Base-by-base conservation (phyloP, 2,329 filamentous ascomycete genomes). In the Penicillium sclerotiorum region DNA sequence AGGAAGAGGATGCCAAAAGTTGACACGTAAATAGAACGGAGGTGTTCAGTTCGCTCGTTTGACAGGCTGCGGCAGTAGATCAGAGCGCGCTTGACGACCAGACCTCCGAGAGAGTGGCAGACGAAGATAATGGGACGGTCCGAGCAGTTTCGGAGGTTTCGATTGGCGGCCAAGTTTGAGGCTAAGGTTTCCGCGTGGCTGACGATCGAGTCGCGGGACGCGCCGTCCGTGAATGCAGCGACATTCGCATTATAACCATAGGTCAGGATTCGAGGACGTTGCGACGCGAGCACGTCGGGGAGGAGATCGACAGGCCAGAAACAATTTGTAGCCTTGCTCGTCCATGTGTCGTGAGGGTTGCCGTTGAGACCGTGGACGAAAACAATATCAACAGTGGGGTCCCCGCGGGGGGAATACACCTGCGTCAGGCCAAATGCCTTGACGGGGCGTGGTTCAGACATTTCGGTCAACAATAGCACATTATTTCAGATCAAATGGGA, bases 1-100 rank as follows among this genome's bases (percentile, higher is more conserved):
- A 92, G 77, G 65, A 92, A 92, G 27, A 91, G 77, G 49, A 91
- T 82, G 20, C 84, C 88, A 62, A 86, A 91, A 0, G 88, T 91
- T 1, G 86, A 90, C 8, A 90, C 80, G 58, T 81, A 90, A 45
- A 90, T 82, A 9, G 85, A 86, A 17, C 86, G 80, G 28, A 84
- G 78, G 47, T 87, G 80, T 52, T 88, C 82, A 30, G 84, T 80
- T 57, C 83, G 78, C 48, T 80, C 77, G 33, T 77, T 78, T 7
- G 75, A 77, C 11, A 88, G 66, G 59, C 84, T 85, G 57, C 82
- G 80, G 38, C 85, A 87, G 64, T 87, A 84, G 42, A 88, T 77
- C 40, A 91, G 72, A 1, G 86, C 84, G 39, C 85, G 77, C 68
- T 91, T 91, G 44, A 87, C 79, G 2, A 91, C 73, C 51, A 90